A percentile compares a stretch with the other conserved stretches of the same genome.
Conservation (phyloP, 805 yeast genomes). For the Teunomyces cretensis region DNA sequence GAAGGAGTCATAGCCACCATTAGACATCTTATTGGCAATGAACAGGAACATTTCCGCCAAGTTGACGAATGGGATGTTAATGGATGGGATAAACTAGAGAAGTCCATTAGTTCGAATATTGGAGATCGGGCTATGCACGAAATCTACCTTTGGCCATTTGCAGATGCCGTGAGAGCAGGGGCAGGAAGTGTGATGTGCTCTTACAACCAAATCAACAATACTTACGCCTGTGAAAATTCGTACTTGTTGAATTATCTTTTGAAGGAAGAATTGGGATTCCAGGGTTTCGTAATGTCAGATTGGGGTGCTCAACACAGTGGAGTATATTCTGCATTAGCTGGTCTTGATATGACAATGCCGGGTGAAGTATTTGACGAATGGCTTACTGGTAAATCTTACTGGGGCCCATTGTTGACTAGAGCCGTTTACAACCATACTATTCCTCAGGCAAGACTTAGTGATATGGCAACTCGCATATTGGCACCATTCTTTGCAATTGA, state of each 20-base stretch:
- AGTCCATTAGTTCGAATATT: slow-evolving; percentile 51
- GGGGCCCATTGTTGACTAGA: slow-evolving; percentile 58
- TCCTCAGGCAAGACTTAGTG: slow-evolving; percentile 53
- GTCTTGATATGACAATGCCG: slow-evolving; percentile 69
- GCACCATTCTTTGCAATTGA: slow-evolving; percentile 55
- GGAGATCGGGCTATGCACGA: slow-evolving; percentile 66
- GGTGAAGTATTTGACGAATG: slow-evolving; percentile 54
- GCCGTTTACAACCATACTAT: slow-evolving; percentile 57
- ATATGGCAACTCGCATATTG: slow-evolving; percentile 60
- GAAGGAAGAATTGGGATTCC: slow-evolving; percentile 63
- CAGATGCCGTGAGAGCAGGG: slow-evolving; percentile 60
- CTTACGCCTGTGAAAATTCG: slow-evolving; percentile 60
- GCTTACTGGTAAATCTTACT: slow-evolving; percentile 52
- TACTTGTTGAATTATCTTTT: slow-evolving; percentile 52
- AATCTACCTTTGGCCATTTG: slow-evolving; percentile 64
- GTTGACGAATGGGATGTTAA: slow-evolving; percentile 48
- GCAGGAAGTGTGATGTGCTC: slow-evolving; percentile 64
- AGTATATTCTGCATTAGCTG: slow-evolving; percentile 54
- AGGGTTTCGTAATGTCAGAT: slow-evolving; percentile 66
- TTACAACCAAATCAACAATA: slow-evolving; percentile 55
- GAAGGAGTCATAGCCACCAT: slow-evolving; percentile 58
- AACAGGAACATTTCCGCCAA: slow-evolving; percentile 61
- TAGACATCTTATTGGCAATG: slow-evolving; percentile 60
- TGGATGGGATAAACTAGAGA: slow-evolving; percentile 43
- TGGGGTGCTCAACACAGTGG: slow-evolving; percentile 68